Evolutionary conservation across 1,139 yeast genomes (phyloP).

Genomic region (Suhomyces guaymorum): DNA sequence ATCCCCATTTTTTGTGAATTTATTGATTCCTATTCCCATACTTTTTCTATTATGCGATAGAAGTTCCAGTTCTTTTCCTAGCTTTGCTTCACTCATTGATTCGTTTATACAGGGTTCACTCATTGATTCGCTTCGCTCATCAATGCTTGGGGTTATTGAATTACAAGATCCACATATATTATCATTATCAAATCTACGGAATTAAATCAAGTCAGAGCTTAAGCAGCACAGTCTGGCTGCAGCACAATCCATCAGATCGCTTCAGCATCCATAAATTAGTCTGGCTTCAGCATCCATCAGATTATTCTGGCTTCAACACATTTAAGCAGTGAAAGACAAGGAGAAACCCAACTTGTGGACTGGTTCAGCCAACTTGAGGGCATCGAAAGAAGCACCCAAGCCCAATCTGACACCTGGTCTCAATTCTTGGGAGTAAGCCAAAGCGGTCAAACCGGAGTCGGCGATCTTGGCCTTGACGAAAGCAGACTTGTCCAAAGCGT

Average conservation of each 20-base stretch:
- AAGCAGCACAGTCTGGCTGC: too few species aligned
- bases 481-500: slow-evolving; percentile 81
- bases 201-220: slow-evolving; percentile 1
- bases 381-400: slow-evolving; percentile 96
- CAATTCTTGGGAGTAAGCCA: slow-evolving; percentile 91
- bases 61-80: too few species aligned
- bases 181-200: slow-evolving; percentile 9
- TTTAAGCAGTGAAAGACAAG: slow-evolving; percentile 83
- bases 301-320: slow-evolving; percentile 1
- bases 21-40: too few species aligned
- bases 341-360: slow-evolving; percentile 98
- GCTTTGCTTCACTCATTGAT: too few species aligned
- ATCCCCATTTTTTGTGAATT: too few species aligned
- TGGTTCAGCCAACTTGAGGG: slow-evolving; percentile 93
- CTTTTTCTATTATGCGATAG: too few species aligned
- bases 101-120: too few species aligned
- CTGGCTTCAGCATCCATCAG: slow-evolving; percentile 1
- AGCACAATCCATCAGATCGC: neutral
- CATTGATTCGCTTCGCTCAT: too few species aligned
- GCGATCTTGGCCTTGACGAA: slow-evolving; percentile 96
- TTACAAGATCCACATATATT: slow-evolving; percentile 4
- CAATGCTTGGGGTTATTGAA: neutral
- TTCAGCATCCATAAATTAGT: too few species aligned
- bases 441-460: slow-evolving; percentile 93
- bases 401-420: slow-evolving; percentile 98